These are phyloP conservation scores for Chaetomiaceae sp. DNA, from an alignment of 2,329 filamentous ascomycete genomes.

Conservation along the genomic window DNA sequence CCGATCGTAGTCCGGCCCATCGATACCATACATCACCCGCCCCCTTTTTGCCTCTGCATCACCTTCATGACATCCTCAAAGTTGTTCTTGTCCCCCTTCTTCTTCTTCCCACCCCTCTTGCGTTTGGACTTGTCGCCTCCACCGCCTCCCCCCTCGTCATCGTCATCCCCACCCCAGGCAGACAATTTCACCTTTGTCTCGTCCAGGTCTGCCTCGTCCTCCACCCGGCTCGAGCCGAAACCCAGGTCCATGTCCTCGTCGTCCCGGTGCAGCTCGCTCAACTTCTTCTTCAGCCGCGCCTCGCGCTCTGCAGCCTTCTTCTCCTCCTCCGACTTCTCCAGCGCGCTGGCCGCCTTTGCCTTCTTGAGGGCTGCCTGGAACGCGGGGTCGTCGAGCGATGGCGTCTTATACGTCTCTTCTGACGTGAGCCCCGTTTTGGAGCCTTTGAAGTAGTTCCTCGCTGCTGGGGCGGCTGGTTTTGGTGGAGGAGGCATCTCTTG, in stretches of 20 bases:
- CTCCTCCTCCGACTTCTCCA: constrained; percentile 37
- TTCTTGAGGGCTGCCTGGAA: constrained; percentile 82
- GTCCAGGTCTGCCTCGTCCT: constrained; percentile 82
- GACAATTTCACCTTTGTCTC: constrained; percentile 62
- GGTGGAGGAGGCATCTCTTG: constrained; percentile 45
- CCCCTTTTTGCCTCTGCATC: constrained; percentile 56
- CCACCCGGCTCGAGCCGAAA: constrained; percentile 82
- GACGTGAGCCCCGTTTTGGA: constrained; percentile 51
- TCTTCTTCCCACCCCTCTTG: constrained; percentile 69
- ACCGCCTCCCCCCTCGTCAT: constrained; percentile 40
- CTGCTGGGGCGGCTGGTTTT: constrained; percentile 32
- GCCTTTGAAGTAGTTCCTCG: constrained; percentile 59
- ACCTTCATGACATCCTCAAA: constrained; percentile 75
- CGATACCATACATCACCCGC: constrained; percentile 25
- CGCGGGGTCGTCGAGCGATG: constrained; percentile 66
- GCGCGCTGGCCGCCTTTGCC: constrained; percentile 61
- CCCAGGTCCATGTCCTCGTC: constrained; percentile 90
- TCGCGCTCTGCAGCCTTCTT: constrained; percentile 49
- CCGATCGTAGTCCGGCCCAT: no score
- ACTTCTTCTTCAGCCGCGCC: constrained; percentile 67
- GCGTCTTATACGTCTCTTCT: constrained; percentile 45
- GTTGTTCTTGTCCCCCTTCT: constrained; percentile 73
- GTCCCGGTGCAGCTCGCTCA: constrained; percentile 71
- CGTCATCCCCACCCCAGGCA: constrained; percentile 50
- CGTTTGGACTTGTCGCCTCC: constrained; percentile 51